A percentile compares a stretch with the other conserved stretches of the same genome.
Evolutionary conservation across 164 flowering plant genomes (phyloP).

Genomic region (Houttuynia cordata): DNA sequence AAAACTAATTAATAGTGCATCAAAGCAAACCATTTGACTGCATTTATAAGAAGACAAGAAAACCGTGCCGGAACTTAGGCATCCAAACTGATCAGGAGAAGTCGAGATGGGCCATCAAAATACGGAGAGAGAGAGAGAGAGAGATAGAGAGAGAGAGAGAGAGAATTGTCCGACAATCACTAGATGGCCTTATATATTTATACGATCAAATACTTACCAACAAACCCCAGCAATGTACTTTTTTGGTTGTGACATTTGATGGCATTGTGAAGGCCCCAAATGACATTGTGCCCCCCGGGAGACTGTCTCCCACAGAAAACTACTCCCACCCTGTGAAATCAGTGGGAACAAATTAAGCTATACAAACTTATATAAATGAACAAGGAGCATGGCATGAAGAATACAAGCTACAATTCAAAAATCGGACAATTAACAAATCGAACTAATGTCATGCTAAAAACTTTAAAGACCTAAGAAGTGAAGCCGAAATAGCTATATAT

Average conservation of each 20-base stretch:
- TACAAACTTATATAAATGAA: background rate
- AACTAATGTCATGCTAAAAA: too few species aligned
- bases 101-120: background rate
- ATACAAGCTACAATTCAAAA: background rate
- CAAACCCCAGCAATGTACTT: conserved; percentile 69
- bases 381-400: background rate
- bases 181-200: background rate
- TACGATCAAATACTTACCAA: conserved; percentile 38
- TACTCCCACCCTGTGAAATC: conserved; percentile 64
- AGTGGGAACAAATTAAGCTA: background rate
- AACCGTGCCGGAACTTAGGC: background rate
- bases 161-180: too few species aligned
- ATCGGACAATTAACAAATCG: background rate
- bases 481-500: background rate
- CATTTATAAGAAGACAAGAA: too few species aligned
- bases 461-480: background rate
- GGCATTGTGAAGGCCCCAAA: conserved; percentile 85
- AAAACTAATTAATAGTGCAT: too few species aligned
- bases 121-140: background rate
- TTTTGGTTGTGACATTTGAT: conserved; percentile 71
- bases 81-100: background rate
- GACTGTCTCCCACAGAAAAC: conserved; percentile 97
- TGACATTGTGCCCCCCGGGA: conserved; percentile 98
- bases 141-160: too few species aligned
- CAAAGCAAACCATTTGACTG: too few species aligned